phyloP scores from a whole-genome alignment of 257 asterid genomes.

The Sherardia arvensis region DNA sequence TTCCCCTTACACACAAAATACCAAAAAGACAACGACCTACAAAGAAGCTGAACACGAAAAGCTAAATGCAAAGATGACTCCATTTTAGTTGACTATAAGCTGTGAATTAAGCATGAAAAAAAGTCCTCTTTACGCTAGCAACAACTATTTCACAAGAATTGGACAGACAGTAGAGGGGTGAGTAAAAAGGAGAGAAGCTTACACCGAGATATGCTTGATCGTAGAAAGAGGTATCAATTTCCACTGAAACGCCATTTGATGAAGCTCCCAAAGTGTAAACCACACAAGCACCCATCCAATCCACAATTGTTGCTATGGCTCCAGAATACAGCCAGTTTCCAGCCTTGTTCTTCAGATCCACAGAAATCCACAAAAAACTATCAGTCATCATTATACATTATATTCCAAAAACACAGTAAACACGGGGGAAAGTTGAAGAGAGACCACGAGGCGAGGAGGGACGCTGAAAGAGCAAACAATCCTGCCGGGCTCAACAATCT shows the following conservation, averaged over 20 bases:
- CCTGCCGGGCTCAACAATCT: conserved; percentile 58
- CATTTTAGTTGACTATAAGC: not conserved
- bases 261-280: conserved; percentile 45
- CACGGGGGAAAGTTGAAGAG: not conserved
- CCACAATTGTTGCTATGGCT: conserved; percentile 71
- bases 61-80: not conserved
- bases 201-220: conserved; percentile 59
- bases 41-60: not conserved
- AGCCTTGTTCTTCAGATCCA: conserved; percentile 25
- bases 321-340: conserved; percentile 74
- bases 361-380: not conserved
- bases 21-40: not conserved
- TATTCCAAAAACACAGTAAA: not conserved
- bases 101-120: not conserved
- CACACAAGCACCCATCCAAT: conserved; percentile 56
- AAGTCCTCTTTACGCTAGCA: not conserved
- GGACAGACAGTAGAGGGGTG: not conserved
- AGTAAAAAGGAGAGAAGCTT: conserved; percentile 6
- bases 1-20: not conserved
- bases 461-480: conserved; percentile 57
- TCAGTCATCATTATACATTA: not conserved
- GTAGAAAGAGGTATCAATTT: conserved; percentile 60
- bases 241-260: conserved; percentile 60
- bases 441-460: conserved; percentile 72
- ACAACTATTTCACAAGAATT: not conserved